Percentiles rank a stretch among this genome's conserved stretches.
Evolutionary conservation across 352 stramenopile genomes (phyloP).

Genomic region (Elongisporangium anandrum): DNA sequence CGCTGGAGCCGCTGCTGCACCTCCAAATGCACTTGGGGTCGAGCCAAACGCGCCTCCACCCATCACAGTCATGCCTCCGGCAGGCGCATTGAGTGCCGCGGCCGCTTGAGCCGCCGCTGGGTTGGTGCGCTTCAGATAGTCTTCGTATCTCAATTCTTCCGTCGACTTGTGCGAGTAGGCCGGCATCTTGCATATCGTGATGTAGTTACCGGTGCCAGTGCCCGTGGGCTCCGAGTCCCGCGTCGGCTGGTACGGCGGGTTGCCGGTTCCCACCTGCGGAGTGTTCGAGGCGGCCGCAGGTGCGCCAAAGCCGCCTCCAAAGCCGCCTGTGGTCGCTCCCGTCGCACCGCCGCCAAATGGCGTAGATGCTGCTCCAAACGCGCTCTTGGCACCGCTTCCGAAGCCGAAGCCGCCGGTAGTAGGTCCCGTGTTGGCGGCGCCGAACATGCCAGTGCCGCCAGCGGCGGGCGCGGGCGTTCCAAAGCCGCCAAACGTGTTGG

Average conservation of each 20-base stretch:
- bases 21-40: slow-evolving; percentile 18
- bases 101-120: slow-evolving; percentile 39
- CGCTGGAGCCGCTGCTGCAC: slow-evolving; percentile 5
- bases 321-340: slow-evolving; percentile 15
- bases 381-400: slow-evolving; percentile 29
- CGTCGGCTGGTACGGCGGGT: slow-evolving; percentile 63
- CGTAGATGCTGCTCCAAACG: slow-evolving; percentile 31
- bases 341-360: slow-evolving; percentile 28
- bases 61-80: slow-evolving; percentile 10
- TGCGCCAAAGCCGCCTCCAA: slow-evolving; percentile 33
- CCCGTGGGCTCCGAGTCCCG: slow-evolving; percentile 59
- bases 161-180: slow-evolving; percentile 70
- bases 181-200: slow-evolving; percentile 67
- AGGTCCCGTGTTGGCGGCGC: slow-evolving; percentile 33
- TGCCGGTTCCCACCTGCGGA: slow-evolving; percentile 66
- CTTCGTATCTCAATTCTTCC: slow-evolving; percentile 74
- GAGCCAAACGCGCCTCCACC: slow-evolving; percentile 40
- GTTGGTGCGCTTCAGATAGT: slow-evolving; percentile 76
- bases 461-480: slow-evolving; percentile 16
- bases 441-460: slow-evolving; percentile 27
- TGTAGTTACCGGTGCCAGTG: slow-evolving; percentile 50
- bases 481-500: slow-evolving; percentile 25
- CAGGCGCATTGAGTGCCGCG: slow-evolving; percentile 37
- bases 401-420: slow-evolving; percentile 29
- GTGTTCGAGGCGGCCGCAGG: slow-evolving; percentile 17